Conservation (phyloP, 2,329 filamentous ascomycete genomes). For the Elsinoe arachidis region DNA sequence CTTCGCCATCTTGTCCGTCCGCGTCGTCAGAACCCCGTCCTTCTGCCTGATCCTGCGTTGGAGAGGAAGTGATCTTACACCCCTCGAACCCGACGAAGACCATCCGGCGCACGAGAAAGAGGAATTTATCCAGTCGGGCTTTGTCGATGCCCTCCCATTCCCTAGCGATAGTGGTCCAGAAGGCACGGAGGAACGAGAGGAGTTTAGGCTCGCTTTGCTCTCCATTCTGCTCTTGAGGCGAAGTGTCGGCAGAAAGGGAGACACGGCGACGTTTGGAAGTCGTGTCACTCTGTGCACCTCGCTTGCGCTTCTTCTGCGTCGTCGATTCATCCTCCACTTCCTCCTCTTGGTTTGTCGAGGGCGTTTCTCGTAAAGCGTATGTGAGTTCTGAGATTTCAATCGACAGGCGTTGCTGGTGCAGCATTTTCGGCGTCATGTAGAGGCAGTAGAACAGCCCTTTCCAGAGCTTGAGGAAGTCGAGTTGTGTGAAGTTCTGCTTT, state of each 20-base stretch:
- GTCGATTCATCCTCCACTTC: not conserved
- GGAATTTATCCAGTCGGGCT: constrained; percentile 74
- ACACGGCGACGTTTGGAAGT: too few species aligned
- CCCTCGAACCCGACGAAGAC: constrained; percentile 59
- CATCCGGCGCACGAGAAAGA: constrained; percentile 73
- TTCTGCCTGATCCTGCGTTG: constrained; percentile 37
- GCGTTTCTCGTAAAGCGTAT: constrained; percentile 37
- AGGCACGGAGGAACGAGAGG: constrained; percentile 36
- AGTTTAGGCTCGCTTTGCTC: not conserved
- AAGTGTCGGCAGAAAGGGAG: not conserved
- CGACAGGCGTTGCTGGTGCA: constrained; percentile 78
- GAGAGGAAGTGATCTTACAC: constrained; percentile 28
- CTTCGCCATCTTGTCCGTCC: constrained; percentile 36
- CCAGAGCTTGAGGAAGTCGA: constrained; percentile 83
- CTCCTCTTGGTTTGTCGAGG: not conserved
- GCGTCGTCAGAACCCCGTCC: constrained; percentile 33
- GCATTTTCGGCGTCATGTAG: constrained; percentile 87
- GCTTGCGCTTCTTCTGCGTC: not conserved
- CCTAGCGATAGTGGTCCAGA: constrained; percentile 44
- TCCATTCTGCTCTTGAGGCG: not conserved
- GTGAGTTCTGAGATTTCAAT: constrained; percentile 64
- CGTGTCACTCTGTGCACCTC: not conserved
- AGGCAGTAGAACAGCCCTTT: constrained; percentile 82
- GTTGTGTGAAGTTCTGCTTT: constrained; percentile 50
- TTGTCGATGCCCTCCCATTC: constrained; percentile 46